phyloP scores from a whole-genome alignment of 164 flowering plant genomes.

The Magnolia officinalis region DNA sequence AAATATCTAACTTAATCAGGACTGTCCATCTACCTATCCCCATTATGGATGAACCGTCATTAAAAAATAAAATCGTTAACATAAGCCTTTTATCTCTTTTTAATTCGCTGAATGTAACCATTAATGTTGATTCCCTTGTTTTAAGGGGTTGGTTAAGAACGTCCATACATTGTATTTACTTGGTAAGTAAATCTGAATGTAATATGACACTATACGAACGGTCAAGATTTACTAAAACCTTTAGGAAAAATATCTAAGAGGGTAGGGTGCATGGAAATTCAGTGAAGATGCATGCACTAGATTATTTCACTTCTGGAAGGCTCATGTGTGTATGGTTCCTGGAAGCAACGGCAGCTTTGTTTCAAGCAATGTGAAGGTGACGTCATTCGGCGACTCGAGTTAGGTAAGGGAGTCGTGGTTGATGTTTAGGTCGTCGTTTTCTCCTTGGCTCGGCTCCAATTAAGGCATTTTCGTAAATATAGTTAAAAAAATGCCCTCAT shows the following conservation, averaged over 20 bases:
- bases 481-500: too few species aligned
- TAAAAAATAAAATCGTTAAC: too few species aligned
- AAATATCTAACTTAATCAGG: neutral
- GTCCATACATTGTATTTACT: neutral
- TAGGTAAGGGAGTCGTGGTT: neutral
- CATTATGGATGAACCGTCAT: neutral
- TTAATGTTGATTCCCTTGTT: neutral
- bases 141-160: neutral
- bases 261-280: neutral
- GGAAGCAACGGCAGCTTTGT: neutral
- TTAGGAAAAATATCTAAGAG: neutral
- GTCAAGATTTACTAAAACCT: neutral
- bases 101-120: too few species aligned
- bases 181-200: neutral
- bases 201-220: neutral
- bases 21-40: neutral
- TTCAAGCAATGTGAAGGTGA: neutral
- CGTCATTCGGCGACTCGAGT: neutral
- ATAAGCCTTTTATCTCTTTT: too few species aligned
- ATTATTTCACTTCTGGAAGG: neutral
- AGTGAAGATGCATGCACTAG: neutral
- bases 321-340: neutral
- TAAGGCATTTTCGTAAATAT: too few species aligned
- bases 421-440: too few species aligned
- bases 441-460: too few species aligned